Evolutionary conservation across 345 rosid species (phyloP), one percentile per base, ranked within the genome.

Genomic region (Citrus mangshanensis): DNA sequence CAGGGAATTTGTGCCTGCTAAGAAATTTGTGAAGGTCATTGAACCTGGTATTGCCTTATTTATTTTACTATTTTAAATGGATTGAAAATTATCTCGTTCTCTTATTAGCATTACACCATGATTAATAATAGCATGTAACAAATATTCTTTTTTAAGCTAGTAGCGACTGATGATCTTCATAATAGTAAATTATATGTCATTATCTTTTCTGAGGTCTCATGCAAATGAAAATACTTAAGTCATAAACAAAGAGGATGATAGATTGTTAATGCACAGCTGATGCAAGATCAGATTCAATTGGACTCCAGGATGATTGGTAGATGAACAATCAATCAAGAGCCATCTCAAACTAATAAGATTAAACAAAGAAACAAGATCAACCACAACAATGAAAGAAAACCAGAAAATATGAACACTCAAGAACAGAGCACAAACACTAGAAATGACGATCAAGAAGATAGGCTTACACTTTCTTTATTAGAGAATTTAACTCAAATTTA

Each of bases 1-100:
- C 40, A 81, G 21, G 75, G 98, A 91, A 88, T 88, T 94, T 81
- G 98, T 86, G 75, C 91, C 76, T 80, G 98, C 98, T 38, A 98
- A 91, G 81, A 92, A 93, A 86, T 92, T 96, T 82, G 86, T 93
- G 3, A 91, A 92, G 81, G 79, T 70, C 81, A 82, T 96, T 60
- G 91, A 91, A 76, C 89, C 87, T 83, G 99, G 98, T 94, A 91
- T 67, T 83, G 24, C 28, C 54, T 76, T 22, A 68, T 22, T 6
- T 72, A 35, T 72, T 70, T 75, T 42, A 46, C 12, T 30, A 25
- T 76, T 35, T 59, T 71, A 35, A 24, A 64, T 34, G 5, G 25
- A 28, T 62, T 54, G n/a, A 25, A 18, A 37, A 22, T 6, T 30
- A 77, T 28, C 21, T 10, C 22, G 32, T 68, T 9, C 51, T 27